Conservation (phyloP, 768 basidiomycete species). For the Pholiota molesta region DNA sequence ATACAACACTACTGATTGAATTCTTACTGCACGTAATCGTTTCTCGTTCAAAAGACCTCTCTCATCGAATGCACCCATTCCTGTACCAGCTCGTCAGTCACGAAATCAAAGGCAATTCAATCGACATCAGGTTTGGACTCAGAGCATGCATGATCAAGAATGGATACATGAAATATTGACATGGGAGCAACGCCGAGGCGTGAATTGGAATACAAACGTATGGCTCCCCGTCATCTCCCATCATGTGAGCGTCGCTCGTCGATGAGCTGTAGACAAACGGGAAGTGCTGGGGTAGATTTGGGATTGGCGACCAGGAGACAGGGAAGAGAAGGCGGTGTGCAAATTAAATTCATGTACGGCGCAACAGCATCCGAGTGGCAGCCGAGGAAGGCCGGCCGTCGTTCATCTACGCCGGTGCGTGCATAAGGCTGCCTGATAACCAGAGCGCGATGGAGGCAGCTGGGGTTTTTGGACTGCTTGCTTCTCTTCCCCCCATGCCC, state of each 20-base stretch:
- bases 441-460: not conserved
- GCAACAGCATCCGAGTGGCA: not conserved
- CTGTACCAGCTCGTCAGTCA: too few relatives aligned
- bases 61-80: too few relatives aligned
- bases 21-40: too few relatives aligned
- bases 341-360: constrained; percentile 9
- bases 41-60: too few relatives aligned
- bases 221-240: too few relatives aligned
- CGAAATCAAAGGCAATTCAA: too few relatives aligned
- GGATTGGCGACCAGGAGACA: constrained; percentile 1
- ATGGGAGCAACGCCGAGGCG: constrained; percentile 5
- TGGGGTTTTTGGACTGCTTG: not conserved
- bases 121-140: not conserved
- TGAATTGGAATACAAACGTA: not conserved
- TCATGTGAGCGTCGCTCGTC: too few relatives aligned
- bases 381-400: not conserved
- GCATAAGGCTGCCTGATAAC: constrained; percentile 4
- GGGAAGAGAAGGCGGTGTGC: not conserved
- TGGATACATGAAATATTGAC: not conserved
- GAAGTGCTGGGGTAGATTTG: too few relatives aligned
- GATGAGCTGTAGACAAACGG: not conserved
- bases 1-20: too few relatives aligned
- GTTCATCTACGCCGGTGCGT: not conserved
- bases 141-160: constrained; percentile 1
- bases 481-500: not conserved